A percentile compares a stretch with the other conserved stretches of the same genome.
Evolutionary conservation across 129 eudicot genomes (phyloP).

Genomic region (Scalesia atractyloides): DNA sequence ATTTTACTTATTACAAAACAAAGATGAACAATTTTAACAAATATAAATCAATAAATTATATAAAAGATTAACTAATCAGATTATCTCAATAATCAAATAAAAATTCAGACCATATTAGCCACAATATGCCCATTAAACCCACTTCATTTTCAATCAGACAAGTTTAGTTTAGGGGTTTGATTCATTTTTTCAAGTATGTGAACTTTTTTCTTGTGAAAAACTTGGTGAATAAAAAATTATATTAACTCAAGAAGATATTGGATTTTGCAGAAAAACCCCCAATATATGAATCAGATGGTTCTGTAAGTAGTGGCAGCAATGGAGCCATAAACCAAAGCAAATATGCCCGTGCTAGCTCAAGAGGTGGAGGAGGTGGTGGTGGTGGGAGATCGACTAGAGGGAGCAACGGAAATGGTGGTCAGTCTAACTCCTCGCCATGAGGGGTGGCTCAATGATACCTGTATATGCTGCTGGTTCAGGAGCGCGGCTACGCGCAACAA

Average conservation of each 20-base stretch:
- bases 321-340: conserved; percentile 15
- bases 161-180: no score
- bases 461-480: conserved; percentile 27
- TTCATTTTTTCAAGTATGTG: no score
- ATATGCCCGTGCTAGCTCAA: conserved; percentile 4
- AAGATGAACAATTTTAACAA: no score
- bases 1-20: no score
- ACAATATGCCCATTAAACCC: no score
- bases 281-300: conserved; percentile 9
- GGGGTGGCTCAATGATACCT: conserved; percentile 20
- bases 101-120: no score
- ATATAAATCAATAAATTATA: no score
- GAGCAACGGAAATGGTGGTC: conserved; percentile 5
- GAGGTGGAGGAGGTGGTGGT: neutral
- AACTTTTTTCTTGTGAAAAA: neutral
- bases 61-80: no score
- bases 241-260: neutral
- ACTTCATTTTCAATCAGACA: no score
- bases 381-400: neutral
- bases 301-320: neutral
- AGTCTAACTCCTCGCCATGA: neutral
- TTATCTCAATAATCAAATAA: no score
- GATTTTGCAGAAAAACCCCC: conserved; percentile 5
- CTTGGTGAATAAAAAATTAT: neutral
- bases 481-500: conserved; percentile 7